Evolutionary conservation across 345 rosid species (phyloP), one percentile per base, ranked within the genome.

Genomic region (Eucalyptus sideroxylon): DNA sequence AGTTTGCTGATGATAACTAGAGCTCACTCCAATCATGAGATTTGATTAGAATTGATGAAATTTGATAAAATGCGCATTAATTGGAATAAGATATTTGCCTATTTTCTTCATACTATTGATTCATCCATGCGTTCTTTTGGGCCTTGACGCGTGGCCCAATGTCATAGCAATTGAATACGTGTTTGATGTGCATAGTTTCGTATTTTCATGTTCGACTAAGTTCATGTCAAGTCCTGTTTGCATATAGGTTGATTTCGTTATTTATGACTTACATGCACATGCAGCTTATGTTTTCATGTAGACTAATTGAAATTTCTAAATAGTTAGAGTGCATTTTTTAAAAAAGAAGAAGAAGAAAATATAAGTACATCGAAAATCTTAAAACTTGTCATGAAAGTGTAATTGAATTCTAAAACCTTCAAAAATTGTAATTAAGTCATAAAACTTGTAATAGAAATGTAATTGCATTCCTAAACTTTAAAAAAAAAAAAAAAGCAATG

Each of bases 331-430:
- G 62, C 62, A 56, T 56, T 56, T 0, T 1, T 56, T 56, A 9
- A 23, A 55, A 23, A 55, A 19, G 14, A 50, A 14, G 6, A 7
- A 16, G 0, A 51, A 51, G 1, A 16, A 53, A 2, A 21, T 56
- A 23, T 23, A 56, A 56, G 5, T 56, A 10, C 0, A 56, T 23
- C 1, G 1, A 0, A 56, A 56, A 24, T 56, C 12, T 24, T 21
- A 21, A 56, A 56, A 55, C 10, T 21, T 55, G 5, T 56, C 62
- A 56, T 56, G 1, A 56, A 56, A 56, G 6, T 56, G 8, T 9
- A 9, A 55, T 23, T 56, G 12, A 56, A 23, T 23, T 56, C 0
- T 9, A 56, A 56, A 56, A 56, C 3, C 27, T 56, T 56, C 1
- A 56, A 56, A 56, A 56, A 4, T 9, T 56, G 1, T 23, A 9